These are phyloP conservation scores for Tylopilus subfusipes DNA, from an alignment of 768 basidiomycete genomes.

Conservation along the genomic window DNA sequence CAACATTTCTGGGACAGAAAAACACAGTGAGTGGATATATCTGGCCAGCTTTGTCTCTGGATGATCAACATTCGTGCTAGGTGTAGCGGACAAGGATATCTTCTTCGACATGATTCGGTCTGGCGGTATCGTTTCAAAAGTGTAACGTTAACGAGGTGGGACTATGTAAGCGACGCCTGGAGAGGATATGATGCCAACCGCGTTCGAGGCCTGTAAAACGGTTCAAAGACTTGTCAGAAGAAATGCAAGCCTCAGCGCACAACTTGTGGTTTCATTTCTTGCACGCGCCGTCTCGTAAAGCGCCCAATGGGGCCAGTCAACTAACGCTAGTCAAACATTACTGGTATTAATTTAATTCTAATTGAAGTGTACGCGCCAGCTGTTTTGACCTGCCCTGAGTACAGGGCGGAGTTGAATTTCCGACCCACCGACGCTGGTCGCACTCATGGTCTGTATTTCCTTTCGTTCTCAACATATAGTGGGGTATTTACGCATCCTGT, in stretches of 20 bases:
- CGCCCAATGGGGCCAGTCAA: too few species aligned
- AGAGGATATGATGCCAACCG: background rate
- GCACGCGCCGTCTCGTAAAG: too few species aligned
- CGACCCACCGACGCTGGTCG: constrained; percentile 12
- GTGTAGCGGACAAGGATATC: constrained; percentile 60
- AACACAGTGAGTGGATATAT: constrained; percentile 47
- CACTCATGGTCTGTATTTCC: constrained; percentile 32
- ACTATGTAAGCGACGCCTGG: background rate
- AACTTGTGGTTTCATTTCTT: too few species aligned
- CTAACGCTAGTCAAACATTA: too few species aligned
- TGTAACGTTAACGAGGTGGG: constrained; percentile 27
- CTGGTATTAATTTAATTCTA: too few species aligned
- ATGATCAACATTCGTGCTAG: constrained; percentile 32
- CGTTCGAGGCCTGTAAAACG: background rate
- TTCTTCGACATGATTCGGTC: constrained; percentile 84
- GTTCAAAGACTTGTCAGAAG: background rate
- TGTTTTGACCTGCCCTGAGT: constrained; percentile 39
- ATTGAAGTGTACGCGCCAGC: too few species aligned
- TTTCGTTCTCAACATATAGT: background rate
- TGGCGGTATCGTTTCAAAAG: constrained; percentile 74
- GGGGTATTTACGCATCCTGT: background rate
- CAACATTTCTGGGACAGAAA: constrained; percentile 50
- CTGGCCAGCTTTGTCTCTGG: constrained; percentile 1
- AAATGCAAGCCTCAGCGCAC: too few species aligned
- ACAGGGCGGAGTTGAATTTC: constrained; percentile 32